Percentiles rank a stretch among this genome's conserved stretches.
These are phyloP conservation scores for Davidsoniella eucalypti DNA, from an alignment of 2,329 filamentous ascomycete species.

Conservation along the genomic window DNA sequence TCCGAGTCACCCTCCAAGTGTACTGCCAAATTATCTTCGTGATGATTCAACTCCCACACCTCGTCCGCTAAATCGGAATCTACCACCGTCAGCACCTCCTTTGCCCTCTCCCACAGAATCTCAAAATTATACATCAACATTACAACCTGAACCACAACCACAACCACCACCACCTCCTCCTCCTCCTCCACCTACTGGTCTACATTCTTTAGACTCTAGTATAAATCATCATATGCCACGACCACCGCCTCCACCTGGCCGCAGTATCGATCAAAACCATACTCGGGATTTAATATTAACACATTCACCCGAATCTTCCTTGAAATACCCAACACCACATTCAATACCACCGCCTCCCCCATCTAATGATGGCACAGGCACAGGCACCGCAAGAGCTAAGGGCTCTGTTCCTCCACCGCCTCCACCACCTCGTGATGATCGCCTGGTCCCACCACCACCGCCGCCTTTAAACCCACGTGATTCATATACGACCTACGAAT, in stretches of 20 bases:
- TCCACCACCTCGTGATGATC: not conserved
- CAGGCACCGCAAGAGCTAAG: too few species aligned
- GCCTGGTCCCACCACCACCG: not conserved
- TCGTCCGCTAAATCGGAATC: not conserved
- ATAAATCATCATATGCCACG: not conserved
- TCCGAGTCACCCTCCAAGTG: not conserved
- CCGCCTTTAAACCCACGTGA: not conserved
- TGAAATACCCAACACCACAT: too few species aligned
- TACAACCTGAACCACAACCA: not conserved
- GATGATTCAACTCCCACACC: constrained; percentile 5
- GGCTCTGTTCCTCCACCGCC: not conserved
- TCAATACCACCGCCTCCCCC: not conserved
- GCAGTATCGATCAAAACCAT: not conserved
- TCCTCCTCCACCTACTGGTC: not conserved
- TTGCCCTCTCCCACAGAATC: too few species aligned
- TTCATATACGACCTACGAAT: not conserved
- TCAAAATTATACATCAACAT: too few species aligned
- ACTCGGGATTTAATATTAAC: too few species aligned
- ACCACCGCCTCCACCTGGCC: not conserved
- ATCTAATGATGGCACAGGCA: too few species aligned
- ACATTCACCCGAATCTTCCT: not conserved
- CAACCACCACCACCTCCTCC: not conserved
- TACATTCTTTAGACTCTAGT: too few species aligned
- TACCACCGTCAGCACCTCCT: not conserved
- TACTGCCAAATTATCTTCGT: not conserved